A percentile compares a stretch with the other conserved stretches of the same genome.
Evolutionary conservation across 257 asterid species (phyloP).

Genomic region (Penstemon barbatus): DNA sequence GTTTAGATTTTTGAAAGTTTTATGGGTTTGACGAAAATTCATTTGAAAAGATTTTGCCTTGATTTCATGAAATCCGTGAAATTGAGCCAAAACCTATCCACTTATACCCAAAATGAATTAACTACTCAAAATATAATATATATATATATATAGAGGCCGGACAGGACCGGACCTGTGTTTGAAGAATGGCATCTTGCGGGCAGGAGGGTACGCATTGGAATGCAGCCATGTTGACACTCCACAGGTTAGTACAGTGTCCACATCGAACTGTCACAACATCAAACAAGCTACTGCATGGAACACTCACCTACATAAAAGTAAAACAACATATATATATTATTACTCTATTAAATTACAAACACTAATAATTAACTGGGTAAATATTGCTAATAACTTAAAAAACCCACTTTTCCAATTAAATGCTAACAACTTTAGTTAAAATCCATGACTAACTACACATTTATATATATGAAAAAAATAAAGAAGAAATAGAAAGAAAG

Average conservation of each 20-base stretch:
- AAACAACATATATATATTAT: not conserved
- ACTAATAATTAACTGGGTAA: not conserved
- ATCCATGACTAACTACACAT: not conserved
- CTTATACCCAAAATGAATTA: not conserved
- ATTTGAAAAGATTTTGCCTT: no score
- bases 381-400: no score
- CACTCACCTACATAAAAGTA: conserved; percentile 66
- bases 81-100: not conserved
- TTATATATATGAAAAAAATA: no score
- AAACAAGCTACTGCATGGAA: conserved; percentile 77
- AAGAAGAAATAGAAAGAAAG: not conserved
- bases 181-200: conserved; percentile 34
- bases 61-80: not conserved
- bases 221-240: conserved; percentile 91
- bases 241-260: conserved; percentile 82
- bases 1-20: no score
- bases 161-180: not conserved
- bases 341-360: not conserved
- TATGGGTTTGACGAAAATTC: no score
- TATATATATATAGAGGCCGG: not conserved
- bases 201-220: conserved; percentile 55
- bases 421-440: no score
- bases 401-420: no score
- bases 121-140: not conserved
- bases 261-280: conserved; percentile 92